These are phyloP conservation scores for Arabis alpina DNA, from an alignment of 345 rosid species.

Conservation along the genomic window DNA sequence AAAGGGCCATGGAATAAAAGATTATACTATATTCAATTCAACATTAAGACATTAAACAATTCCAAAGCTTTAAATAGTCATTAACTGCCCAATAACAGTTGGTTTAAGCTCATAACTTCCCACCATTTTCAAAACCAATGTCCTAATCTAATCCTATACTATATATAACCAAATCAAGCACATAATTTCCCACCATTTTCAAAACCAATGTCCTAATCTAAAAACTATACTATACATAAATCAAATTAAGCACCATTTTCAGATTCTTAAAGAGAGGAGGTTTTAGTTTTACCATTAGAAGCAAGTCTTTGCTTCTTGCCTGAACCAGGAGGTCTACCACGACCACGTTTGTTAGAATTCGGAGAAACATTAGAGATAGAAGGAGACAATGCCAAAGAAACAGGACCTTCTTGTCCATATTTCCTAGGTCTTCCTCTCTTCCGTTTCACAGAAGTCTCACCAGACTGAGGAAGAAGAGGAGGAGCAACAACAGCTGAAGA, in stretches of 20 bases:
- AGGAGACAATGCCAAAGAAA: constrained; percentile 81
- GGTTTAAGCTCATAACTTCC: constrained; percentile 16
- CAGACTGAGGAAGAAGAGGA: constrained; percentile 65
- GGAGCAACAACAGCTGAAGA: constrained; percentile 53
- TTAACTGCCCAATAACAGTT: constrained; percentile 21
- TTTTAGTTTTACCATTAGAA: constrained; percentile 58
- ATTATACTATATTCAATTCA: constrained; percentile 8
- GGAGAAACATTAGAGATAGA: constrained; percentile 49
- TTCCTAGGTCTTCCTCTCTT: constrained; percentile 95
- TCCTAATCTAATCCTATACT: no score
- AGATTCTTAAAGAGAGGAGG: neutral
- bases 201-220: neutral
- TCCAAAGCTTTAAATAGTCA: constrained; percentile 17
- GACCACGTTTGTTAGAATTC: constrained; percentile 72
- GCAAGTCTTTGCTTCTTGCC: constrained; percentile 78
- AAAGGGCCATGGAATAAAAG: constrained; percentile 19
- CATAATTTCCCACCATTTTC: constrained; percentile 24
- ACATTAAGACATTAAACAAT: constrained; percentile 30
- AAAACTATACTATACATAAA: constrained; percentile 2
- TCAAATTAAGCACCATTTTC: neutral
- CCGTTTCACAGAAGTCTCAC: constrained; percentile 59
- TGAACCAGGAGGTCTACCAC: constrained; percentile 92
- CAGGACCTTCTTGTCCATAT: constrained; percentile 81
- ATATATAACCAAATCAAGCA: neutral
- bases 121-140: constrained; percentile 23